Base-by-base conservation (phyloP, 306 rosid genomes). In the Vigna angularis region DNA sequence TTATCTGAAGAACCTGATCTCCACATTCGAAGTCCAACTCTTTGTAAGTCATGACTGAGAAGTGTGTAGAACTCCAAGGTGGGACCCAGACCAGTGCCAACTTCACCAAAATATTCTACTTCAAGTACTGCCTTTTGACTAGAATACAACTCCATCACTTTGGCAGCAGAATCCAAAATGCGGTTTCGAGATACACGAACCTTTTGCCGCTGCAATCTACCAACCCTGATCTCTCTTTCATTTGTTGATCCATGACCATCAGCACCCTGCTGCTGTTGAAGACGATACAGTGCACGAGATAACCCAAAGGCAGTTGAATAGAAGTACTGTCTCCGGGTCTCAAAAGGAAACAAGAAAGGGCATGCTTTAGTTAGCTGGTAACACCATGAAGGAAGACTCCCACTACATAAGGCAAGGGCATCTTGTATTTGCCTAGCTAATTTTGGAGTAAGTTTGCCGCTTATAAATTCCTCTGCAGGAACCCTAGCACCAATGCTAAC, bases 101-200 rank as follows among this genome's bases (percentile, higher is more conserved):
- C 99, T 86, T 96, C 99, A 76, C 99, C 99, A 85, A 96, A 96
- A 85, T 96, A 96, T 84, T 96, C 99, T 62, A 96, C 99, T 89
- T 96, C 99, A 81, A 96, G 98, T 63, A 96, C 97, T 66, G 98
- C 97, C 86, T 96, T 96, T 72, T 96, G 99, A 89, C 97, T 96
- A 32, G 98, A 91, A 84, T 96, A 96, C 98, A 96, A 90, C 88
- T 96, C 99, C 99, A 96, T 96, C 63, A 96, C 99, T 87, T 93
- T 93, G 12, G 97, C 97, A 72, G 99, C 99, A 70, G 99, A 96
- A 85, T 96, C 98, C 86, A 96, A 83, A 79, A 96, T 89, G 36
- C 97, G 99, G 83, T 96, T 93, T 66, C 99, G 86, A 10, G 99
- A 93, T 30, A 96, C 98, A 66, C 99, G 98, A 67, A 96, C 99